phyloP scores from a whole-genome alignment of 2,329 filamentous ascomycete genomes.

The Nectriaceae sp. region DNA sequence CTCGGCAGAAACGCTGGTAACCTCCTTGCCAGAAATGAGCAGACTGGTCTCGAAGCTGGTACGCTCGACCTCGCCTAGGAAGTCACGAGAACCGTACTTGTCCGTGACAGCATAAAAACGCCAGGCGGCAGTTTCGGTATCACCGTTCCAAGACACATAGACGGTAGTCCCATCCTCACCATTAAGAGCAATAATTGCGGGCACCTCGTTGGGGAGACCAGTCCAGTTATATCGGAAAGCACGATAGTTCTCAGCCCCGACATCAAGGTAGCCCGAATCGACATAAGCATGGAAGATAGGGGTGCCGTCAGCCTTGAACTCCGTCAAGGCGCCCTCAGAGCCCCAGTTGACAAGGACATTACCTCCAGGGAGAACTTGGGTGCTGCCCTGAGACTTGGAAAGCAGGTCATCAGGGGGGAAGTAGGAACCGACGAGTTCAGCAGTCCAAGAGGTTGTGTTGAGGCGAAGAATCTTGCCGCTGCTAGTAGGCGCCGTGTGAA shows the following conservation, averaged over 20 bases:
- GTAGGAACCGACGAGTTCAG: conserved; percentile 49
- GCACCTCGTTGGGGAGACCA: conserved; percentile 39
- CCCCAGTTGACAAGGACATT: conserved; percentile 62
- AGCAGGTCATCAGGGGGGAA: conserved; percentile 50
- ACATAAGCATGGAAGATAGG: conserved; percentile 55
- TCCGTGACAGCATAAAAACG: conserved; percentile 47
- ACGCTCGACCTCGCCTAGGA: conserved; percentile 40
- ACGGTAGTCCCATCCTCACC: conserved; percentile 19
- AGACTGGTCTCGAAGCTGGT: conserved; percentile 47
- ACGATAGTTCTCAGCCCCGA: conserved; percentile 54
- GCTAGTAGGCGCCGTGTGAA: conserved; percentile 32
- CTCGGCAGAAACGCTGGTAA: conserved; percentile 25
- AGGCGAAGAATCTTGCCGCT: conserved; percentile 51
- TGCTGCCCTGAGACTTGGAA: conserved; percentile 49
- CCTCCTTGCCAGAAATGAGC: conserved; percentile 5
- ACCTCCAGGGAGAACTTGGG: conserved; percentile 54
- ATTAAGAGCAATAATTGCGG: conserved; percentile 24
- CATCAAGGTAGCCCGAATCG: conserved; percentile 34
- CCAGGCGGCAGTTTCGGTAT: conserved; percentile 49
- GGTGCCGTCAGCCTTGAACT: conserved; percentile 46
- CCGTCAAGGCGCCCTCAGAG: conserved; percentile 48
- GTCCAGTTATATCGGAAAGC: conserved; percentile 56
- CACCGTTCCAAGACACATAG: conserved; percentile 59
- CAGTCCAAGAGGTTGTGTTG: conserved; percentile 47
- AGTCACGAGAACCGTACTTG: conserved; percentile 34